Base-by-base conservation (phyloP, 2,329 filamentous ascomycete species). In the Pochonia chlamydosporia region DNA sequence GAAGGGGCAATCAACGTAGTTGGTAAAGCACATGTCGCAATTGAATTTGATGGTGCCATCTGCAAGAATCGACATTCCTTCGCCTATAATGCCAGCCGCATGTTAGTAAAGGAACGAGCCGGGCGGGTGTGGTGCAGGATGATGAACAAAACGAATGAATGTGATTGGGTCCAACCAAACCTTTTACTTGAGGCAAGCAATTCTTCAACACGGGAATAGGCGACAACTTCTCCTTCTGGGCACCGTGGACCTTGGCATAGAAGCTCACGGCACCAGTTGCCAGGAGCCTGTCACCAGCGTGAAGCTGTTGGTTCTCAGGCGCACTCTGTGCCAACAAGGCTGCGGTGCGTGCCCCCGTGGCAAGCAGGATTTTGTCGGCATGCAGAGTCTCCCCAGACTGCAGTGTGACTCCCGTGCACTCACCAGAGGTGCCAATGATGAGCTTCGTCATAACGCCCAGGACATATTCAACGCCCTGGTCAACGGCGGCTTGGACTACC, bases 31-130 rank as follows among this genome's bases (percentile, higher is more conserved):
- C 18, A 73, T 70, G 43, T 81, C 71, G 56, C 79, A 79, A 49
- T 80, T 82, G 64, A 82, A 81, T 59, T 84, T 84, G 49, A 84
- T 68, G 2, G 75, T 65, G 1, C 75, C 72, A 26, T 74, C 65
- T 3, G 60, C 53, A 8, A 74, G 74, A 13, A 69, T 70, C 7
- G 66, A 70, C 66, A 71, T 70, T 43, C 66, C 64, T 54, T 71
- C 68, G 20, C 67, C 67, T 70, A 53, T 40, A 42, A 6, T 36
- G 47, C 54, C 18, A 56, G 53, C 44, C 18, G 25, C n/a, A n/a
- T n/a, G n/a, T n/a, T n/a, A n/a, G n/a, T n/a, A n/a, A n/a, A n/a
- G n/a, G n/a, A n/a, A n/a, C n/a, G n/a, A n/a, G n/a, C n/a, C n/a
- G n/a, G n/a, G n/a, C n/a, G n/a, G n/a, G n/a, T n/a, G n/a, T n/a